Evolutionary conservation across 1,284 basidiomycete genomes (phyloP).

Genomic region (Leucoagaricus sp.): DNA sequence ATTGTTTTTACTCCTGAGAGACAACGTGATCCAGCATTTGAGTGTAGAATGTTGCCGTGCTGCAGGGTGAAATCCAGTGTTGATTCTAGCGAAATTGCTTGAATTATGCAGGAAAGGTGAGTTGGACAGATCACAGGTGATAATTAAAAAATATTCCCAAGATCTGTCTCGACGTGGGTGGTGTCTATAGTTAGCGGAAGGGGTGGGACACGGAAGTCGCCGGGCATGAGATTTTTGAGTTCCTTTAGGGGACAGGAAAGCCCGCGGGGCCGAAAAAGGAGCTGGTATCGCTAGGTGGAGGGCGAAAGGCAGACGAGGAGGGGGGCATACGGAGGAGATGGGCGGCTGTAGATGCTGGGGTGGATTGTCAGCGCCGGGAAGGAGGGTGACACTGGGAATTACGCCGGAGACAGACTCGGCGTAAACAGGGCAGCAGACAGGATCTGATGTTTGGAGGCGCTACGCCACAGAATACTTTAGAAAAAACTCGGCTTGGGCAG

Average conservation of each 20-base stretch:
- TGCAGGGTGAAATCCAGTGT: too few relatives aligned
- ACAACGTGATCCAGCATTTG: neutral
- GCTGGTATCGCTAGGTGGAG: neutral
- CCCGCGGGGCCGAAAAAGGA: neutral
- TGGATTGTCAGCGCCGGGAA: constrained; percentile 1
- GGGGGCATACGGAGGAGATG: too few relatives aligned
- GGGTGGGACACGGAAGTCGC: neutral
- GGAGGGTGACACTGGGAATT: neutral
- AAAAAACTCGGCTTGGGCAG: neutral
- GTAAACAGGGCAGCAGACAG: neutral
- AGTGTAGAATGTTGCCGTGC: neutral
- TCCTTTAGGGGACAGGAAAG: neutral
- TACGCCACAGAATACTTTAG: neutral
- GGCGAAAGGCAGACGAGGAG: too few relatives aligned
- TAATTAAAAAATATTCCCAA: constrained; percentile 4
- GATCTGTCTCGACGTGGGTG: neutral
- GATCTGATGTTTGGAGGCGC: constrained; percentile 3
- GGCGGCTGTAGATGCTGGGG: neutral
- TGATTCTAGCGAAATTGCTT: too few relatives aligned
- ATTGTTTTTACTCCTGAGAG: neutral
- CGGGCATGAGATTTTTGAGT: neutral
- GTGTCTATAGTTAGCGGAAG: neutral
- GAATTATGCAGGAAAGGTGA: too few relatives aligned
- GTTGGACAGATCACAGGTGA: too few relatives aligned
- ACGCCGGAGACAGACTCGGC: neutral